Conservation (phyloP, 2,329 filamentous ascomycete species). For the Epichloe gansuensis region DNA sequence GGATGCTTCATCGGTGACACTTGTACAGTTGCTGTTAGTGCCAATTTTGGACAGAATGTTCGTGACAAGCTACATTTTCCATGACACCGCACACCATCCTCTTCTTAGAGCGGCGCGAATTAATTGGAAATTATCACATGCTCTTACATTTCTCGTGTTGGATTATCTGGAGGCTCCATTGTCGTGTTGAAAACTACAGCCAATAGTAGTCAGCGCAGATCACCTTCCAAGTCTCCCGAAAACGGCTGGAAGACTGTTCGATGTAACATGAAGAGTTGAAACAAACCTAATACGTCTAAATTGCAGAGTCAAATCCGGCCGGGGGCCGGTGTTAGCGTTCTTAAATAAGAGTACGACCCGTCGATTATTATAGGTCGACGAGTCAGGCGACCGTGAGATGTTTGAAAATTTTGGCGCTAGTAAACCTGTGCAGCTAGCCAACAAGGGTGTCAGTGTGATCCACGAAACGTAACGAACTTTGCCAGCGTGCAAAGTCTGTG, state of each 20-base stretch:
- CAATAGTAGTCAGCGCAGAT: neutral
- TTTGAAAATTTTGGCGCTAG: too few relatives aligned
- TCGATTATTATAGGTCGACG: too few relatives aligned
- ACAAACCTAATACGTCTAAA: too few relatives aligned
- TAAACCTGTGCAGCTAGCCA: too few relatives aligned
- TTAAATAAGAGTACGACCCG: too few relatives aligned
- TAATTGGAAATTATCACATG: neutral
- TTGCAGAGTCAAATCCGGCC: too few relatives aligned
- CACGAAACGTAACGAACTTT: too few relatives aligned
- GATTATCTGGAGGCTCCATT: neutral
- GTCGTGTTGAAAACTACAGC: neutral
- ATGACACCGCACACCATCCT: neutral
- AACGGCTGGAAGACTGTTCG: neutral
- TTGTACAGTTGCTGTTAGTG: slow-evolving; percentile 6
- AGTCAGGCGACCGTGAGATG: too few relatives aligned
- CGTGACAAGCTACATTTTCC: neutral
- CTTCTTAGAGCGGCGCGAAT: neutral
- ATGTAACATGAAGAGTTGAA: too few relatives aligned
- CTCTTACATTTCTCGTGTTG: slow-evolving; percentile 1
- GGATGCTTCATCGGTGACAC: slow-evolving; percentile 18
- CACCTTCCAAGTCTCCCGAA: neutral
- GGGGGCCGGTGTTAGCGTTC: too few relatives aligned
- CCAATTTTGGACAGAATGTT: neutral
- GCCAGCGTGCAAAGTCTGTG: too few relatives aligned
- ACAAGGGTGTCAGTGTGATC: too few relatives aligned